A percentile compares a stretch with the other conserved stretches of the same genome.
Conservation (phyloP, 169 alveolate genomes). For the Plasmodium yoelii region DNA sequence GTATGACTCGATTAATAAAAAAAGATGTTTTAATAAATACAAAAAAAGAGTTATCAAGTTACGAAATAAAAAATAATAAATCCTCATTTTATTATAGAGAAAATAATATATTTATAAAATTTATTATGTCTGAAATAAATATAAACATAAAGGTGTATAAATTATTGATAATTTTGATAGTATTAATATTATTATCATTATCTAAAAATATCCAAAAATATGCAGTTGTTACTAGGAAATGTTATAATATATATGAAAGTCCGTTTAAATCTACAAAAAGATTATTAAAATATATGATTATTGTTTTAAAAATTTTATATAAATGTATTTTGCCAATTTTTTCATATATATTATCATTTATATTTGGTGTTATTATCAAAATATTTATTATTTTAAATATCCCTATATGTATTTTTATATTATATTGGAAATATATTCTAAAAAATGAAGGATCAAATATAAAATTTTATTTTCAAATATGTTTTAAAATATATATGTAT, state of each 20-base stretch:
- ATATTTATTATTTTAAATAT: constrained; percentile 62
- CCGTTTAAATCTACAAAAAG: constrained; percentile 64
- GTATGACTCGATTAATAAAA: constrained; percentile 41
- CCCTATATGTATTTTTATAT: constrained; percentile 29
- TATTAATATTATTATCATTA: constrained; percentile 44
- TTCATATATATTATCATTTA: constrained; percentile 51
- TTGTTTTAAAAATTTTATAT: constrained; percentile 50
- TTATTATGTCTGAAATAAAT: constrained; percentile 69
- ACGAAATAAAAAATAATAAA: constrained; percentile 24
- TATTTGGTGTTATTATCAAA: constrained; percentile 16
- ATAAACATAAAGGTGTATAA: constrained; percentile 60
- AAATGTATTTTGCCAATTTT: constrained; percentile 39
- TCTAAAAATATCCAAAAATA: constrained; percentile 53
- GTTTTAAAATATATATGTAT: constrained; percentile 32
- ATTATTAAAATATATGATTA: constrained; percentile 36
- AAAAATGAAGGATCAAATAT: constrained; percentile 35
- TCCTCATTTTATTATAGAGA: too few relatives aligned
- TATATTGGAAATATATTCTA: constrained; percentile 40
- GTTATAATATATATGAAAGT: constrained; percentile 71
- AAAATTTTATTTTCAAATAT: constrained; percentile 24
- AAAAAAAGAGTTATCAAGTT: constrained; percentile 2
- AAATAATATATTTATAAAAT: constrained; percentile 49
- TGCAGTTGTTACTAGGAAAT: constrained; percentile 74
- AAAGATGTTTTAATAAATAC: constrained; percentile 25
- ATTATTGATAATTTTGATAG: constrained; percentile 38